Evolutionary conservation across 2,329 filamentous ascomycete genomes (phyloP), one percentile per base, ranked within the genome.

Genomic region (Botrytis hyacinthi): DNA sequence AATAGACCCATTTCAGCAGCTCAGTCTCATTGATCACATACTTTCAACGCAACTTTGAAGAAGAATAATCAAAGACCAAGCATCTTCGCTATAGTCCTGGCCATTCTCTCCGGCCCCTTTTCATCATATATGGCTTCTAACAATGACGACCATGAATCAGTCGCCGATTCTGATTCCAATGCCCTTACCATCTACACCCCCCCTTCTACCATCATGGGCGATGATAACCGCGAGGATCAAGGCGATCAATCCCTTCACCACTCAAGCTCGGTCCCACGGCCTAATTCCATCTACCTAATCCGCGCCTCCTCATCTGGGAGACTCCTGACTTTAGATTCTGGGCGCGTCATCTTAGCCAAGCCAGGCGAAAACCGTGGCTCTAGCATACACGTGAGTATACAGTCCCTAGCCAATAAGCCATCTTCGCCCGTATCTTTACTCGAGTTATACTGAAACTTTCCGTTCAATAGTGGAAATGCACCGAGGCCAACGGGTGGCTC

Each of bases 291-390:
- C 29, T 72, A 48, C 16, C 9, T 60, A 1, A 72, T 72, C 12
- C 70, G 70, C 29, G 35, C 70, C 29, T 32, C 35, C 18, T 67
- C 48, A 32, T 72, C 70, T 37, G 70, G 70, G 2, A 67, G n/a
- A 40, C 62, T 72, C 29, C 32, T 72, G 0, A 67, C 46, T 46
- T 18, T 67, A 29, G 29, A 72, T 14, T 37, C 37, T 48, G 70
- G 70, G 0, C 9, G 14, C 16, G 22, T 72, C 6, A n/a, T 29
- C 18, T 40, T 72, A 59, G 48, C 70, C 22, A 22, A 29, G 37
- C 48, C 70, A 35, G 61, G 61, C 26, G 61, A 29, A n/a, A 54
- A 67, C 8, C n/a, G 29, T 1, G 51, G 51, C n/a, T 40, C 46
- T 9, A 67, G 46, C 40, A 59, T 72, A 10, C 70, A 59, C 22